Evolutionary conservation across 2,329 filamentous ascomycete species (phyloP).

Genomic region (Venturia aucupariae): DNA sequence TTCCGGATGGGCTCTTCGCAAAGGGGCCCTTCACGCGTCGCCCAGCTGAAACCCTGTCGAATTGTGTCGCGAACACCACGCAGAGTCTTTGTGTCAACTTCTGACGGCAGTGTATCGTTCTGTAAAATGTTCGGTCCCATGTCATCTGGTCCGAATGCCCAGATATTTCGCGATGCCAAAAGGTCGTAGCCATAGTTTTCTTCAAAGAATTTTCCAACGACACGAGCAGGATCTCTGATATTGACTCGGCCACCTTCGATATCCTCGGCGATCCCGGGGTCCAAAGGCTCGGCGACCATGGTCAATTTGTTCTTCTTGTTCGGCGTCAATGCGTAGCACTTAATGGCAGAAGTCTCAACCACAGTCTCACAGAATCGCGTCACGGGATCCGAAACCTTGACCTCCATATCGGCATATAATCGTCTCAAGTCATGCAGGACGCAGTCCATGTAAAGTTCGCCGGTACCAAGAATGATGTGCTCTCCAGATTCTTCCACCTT

Average conservation of each 20-base stretch:
- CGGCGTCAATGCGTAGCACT: conserved; percentile 93
- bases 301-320: conserved; percentile 99
- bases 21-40: conserved; percentile 84
- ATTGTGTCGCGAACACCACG: conserved; percentile 84
- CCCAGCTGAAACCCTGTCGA: conserved; percentile 95
- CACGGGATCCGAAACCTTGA: conserved; percentile 96
- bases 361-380: conserved; percentile 97
- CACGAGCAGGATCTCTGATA: conserved; percentile 85
- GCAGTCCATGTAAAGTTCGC: conserved; percentile 99
- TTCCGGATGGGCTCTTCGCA: conserved; percentile 99
- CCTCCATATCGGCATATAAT: conserved; percentile 97
- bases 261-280: conserved; percentile 88
- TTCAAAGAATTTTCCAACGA: conserved; percentile 94
- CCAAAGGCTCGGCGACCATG: conserved; percentile 93
- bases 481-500: conserved; percentile 98
- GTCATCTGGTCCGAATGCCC: conserved; percentile 96
- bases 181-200: conserved; percentile 97
- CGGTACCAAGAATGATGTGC: conserved; percentile 88
- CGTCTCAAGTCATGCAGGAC: conserved; percentile 88
- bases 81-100: conserved; percentile 88
- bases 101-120: conserved; percentile 88
- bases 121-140: conserved; percentile 91
- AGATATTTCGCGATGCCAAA: conserved; percentile 87
- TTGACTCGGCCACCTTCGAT: conserved; percentile 85
- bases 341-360: conserved; percentile 92